phyloP scores from a whole-genome alignment of 1,284 basidiomycete species.

The Porogramme epimiltina region DNA sequence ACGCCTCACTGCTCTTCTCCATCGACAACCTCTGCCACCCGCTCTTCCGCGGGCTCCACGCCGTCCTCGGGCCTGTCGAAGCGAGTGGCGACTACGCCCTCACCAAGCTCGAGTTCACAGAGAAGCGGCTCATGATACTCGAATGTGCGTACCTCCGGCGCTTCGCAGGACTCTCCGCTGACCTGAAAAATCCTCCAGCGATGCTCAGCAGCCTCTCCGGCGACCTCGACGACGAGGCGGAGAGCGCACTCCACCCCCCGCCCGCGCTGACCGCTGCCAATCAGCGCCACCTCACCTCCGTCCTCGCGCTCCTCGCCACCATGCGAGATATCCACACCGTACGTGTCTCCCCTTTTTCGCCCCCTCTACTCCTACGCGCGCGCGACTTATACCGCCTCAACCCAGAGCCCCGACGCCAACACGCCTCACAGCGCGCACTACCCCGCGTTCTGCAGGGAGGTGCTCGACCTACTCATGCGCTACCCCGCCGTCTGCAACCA shows the following conservation, averaged over 20 bases:
- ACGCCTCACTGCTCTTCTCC: conserved; percentile 51
- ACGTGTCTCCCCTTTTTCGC: neutral
- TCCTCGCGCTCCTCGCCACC: conserved; percentile 24
- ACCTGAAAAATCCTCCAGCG: conserved; percentile 8
- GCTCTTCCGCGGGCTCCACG: conserved; percentile 40
- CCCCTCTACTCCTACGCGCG: neutral
- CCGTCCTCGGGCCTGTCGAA: conserved; percentile 13
- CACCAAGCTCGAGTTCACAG: conserved; percentile 24
- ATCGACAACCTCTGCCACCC: conserved; percentile 56
- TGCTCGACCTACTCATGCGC: conserved; percentile 8
- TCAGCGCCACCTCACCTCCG: conserved; percentile 21
- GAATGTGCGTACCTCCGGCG: conserved; percentile 22
- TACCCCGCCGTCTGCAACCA: conserved; percentile 11
- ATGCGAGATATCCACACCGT: conserved; percentile 30
- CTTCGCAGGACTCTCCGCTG: neutral
- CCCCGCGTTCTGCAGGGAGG: conserved; percentile 12
- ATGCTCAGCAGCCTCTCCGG: conserved; percentile 26
- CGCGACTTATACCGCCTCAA: too few relatives aligned
- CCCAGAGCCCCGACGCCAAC: neutral
- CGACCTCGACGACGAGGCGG: conserved; percentile 11
- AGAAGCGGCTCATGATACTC: conserved; percentile 25
- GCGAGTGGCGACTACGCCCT: conserved; percentile 25
- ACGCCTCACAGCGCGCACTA: conserved; percentile 3
- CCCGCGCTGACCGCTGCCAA: conserved; percentile 13
- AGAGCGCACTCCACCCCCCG: conserved; percentile 1